phyloP scores from a whole-genome alignment of 768 basidiomycete species.

The Vararia minispora region DNA sequence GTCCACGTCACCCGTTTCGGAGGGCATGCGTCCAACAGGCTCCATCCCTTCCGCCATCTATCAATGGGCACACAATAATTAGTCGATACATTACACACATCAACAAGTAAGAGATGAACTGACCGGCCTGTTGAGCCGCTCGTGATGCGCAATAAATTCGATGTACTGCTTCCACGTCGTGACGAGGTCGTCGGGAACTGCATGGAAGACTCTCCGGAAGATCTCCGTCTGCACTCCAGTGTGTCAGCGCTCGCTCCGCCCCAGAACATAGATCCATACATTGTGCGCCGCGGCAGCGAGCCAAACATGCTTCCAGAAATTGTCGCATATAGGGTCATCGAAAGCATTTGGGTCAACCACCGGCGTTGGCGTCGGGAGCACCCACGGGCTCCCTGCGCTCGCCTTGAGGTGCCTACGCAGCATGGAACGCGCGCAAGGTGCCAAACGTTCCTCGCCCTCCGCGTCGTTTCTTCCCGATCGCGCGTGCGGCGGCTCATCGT shows the following conservation, averaged over 20 bases:
- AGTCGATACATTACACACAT: too few relatives aligned
- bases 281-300: slow-evolving; percentile 80
- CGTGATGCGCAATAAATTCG: slow-evolving; percentile 70
- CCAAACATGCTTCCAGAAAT: slow-evolving; percentile 90
- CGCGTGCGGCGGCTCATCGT: slow-evolving; percentile 38
- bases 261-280: slow-evolving; percentile 33
- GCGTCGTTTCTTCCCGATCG: slow-evolving; percentile 32
- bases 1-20: slow-evolving; percentile 38
- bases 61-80: background rate
- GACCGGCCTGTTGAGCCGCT: slow-evolving; percentile 61
- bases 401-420: slow-evolving; percentile 42
- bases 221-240: slow-evolving; percentile 67
- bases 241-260: too few relatives aligned
- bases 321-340: slow-evolving; percentile 79
- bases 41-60: slow-evolving; percentile 36
- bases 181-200: slow-evolving; percentile 84
- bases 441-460: slow-evolving; percentile 37
- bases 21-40: slow-evolving; percentile 44
- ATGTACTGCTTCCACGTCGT: slow-evolving; percentile 95
- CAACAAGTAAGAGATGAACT: slow-evolving; percentile 2
- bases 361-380: slow-evolving; percentile 57
- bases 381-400: slow-evolving; percentile 48
- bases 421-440: slow-evolving; percentile 36
- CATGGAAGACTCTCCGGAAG: slow-evolving; percentile 90
- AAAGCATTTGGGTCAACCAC: slow-evolving; percentile 67